Conservation (phyloP, 1,139 yeast species). For the Blastobotrys persicus region DNA sequence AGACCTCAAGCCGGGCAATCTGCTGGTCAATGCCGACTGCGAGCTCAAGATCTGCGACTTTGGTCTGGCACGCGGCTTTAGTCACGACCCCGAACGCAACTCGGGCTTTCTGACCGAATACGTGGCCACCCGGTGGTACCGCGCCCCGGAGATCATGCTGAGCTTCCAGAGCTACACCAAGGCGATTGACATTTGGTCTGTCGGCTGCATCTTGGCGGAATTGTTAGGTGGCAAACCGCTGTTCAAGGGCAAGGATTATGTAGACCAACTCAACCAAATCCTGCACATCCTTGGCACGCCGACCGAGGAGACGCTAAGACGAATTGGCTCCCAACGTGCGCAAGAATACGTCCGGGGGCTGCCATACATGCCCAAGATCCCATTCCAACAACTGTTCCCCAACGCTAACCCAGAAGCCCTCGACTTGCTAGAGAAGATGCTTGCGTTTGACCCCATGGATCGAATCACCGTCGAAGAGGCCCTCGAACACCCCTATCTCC, state of each 20-base stretch:
- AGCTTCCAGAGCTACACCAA: constrained; percentile 90
- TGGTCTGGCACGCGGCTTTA: constrained; percentile 94
- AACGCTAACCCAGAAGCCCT: constrained; percentile 83
- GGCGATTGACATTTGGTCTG: constrained; percentile 97
- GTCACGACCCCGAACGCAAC: constrained; percentile 77
- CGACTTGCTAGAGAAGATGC: constrained; percentile 76
- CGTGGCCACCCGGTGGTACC: constrained; percentile 96
- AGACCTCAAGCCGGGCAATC: constrained; percentile 90
- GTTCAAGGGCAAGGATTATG: constrained; percentile 92
- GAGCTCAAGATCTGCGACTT: constrained; percentile 95
- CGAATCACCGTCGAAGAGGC: constrained; percentile 91
- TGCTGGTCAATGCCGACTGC: constrained; percentile 92
- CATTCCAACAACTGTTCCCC: constrained; percentile 73
- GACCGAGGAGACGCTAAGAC: constrained; percentile 70
- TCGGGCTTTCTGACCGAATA: constrained; percentile 93
- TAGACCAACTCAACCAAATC: constrained; percentile 90
- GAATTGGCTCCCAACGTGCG: constrained; percentile 86
- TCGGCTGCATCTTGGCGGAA: constrained; percentile 95
- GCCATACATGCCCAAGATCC: constrained; percentile 79
- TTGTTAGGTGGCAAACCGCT: constrained; percentile 88
- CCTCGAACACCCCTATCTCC: constrained; percentile 79
- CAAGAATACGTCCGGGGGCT: constrained; percentile 87
- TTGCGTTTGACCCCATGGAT: constrained; percentile 81
- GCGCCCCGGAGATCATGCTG: constrained; percentile 97
- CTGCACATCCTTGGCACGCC: constrained; percentile 88